Evolutionary conservation across 306 rosid species (phyloP).

Genomic region (Dalbergia oliveri): DNA sequence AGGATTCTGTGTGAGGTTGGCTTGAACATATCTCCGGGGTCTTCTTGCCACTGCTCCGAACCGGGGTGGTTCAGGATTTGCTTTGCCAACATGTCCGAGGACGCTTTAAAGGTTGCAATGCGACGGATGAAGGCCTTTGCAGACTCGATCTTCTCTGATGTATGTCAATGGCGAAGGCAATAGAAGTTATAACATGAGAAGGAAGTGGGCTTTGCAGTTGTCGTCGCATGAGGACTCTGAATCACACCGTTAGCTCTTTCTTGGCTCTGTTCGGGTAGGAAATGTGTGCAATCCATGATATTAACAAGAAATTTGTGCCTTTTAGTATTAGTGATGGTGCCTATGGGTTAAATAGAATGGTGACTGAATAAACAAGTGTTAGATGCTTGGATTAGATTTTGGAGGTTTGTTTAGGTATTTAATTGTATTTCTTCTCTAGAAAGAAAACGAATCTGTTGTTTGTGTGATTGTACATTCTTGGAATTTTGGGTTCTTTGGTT

Average conservation of each 20-base stretch:
- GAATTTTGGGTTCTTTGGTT: background rate
- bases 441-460: background rate
- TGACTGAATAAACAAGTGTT: background rate
- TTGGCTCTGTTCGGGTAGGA: background rate
- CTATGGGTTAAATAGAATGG: background rate
- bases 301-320: background rate
- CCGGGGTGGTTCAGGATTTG: constrained; percentile 96
- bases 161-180: background rate
- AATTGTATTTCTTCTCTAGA: background rate
- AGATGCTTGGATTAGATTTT: background rate
- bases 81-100: constrained; percentile 82
- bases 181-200: background rate
- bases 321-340: background rate
- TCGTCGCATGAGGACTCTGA: constrained; percentile 31
- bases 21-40: constrained; percentile 82
- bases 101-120: constrained; percentile 70
- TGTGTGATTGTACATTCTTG: background rate
- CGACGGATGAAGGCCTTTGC: constrained; percentile 62
- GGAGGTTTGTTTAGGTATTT: background rate
- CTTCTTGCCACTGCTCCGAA: constrained; percentile 85
- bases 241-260: constrained; percentile 1
- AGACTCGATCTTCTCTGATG: constrained; percentile 1
- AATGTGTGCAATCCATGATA: background rate
- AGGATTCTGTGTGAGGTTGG: constrained; percentile 61
- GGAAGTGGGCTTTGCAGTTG: constrained; percentile 51